Conservation (phyloP, 768 basidiomycete species). For the Rubroboletus pulcherrimus region DNA sequence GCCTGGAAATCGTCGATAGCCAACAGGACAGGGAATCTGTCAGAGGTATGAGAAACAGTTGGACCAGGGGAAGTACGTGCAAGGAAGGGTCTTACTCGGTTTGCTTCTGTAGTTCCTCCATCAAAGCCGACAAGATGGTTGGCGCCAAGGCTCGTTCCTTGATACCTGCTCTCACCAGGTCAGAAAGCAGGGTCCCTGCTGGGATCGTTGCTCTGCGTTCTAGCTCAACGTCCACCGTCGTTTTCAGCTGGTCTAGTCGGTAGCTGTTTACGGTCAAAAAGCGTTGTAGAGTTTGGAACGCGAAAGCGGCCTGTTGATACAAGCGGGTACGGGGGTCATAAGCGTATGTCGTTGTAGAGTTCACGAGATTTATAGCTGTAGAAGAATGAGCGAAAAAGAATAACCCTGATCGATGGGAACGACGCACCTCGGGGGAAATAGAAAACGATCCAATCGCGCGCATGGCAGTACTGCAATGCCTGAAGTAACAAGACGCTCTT, state of each 20-base stretch:
- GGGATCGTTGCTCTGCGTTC: constrained; percentile 46
- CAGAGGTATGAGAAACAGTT: background rate
- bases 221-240: constrained; percentile 40
- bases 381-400: background rate
- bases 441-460: constrained; percentile 73
- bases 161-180: constrained; percentile 56
- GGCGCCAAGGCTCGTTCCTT: constrained; percentile 53
- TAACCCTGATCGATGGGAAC: background rate
- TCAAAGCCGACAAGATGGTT: constrained; percentile 50
- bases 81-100: constrained; percentile 43
- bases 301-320: constrained; percentile 67
- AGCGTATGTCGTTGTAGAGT: constrained; percentile 66
- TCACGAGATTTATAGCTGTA: constrained; percentile 57
- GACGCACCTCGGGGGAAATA: constrained; percentile 76
- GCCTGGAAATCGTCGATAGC: constrained; percentile 90
- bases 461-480: constrained; percentile 61
- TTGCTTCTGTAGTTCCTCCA: constrained; percentile 63
- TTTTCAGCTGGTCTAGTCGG: constrained; percentile 40
- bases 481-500: constrained; percentile 81
- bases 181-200: constrained; percentile 46
- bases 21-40: constrained; percentile 72
- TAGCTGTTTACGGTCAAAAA: constrained; percentile 56
- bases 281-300: constrained; percentile 60
- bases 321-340: constrained; percentile 76
- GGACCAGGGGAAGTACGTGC: background rate